Evolutionary conservation across 306 rosid species (phyloP).

Genomic region (Macrotyloma uniflorum): DNA sequence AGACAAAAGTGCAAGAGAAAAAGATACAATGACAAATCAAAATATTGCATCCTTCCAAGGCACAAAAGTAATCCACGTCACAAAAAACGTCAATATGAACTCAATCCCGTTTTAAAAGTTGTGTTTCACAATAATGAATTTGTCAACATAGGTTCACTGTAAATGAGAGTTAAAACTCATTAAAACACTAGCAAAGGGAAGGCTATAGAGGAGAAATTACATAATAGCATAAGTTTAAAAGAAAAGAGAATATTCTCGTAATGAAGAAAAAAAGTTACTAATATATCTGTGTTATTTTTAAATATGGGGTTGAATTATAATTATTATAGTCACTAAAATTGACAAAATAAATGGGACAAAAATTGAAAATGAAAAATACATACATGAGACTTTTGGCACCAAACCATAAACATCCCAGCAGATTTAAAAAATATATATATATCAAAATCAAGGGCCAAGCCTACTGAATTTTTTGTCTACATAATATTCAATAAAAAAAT

Average conservation of each 20-base stretch:
- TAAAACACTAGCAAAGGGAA: conserved; percentile 14
- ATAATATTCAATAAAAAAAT: conserved; percentile 29
- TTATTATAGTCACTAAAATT: not conserved
- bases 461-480: not conserved
- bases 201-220: conserved; percentile 12
- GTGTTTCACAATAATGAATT: not conserved
- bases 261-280: not conserved
- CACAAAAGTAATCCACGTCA: not conserved
- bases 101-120: conserved; percentile 11
- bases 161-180: conserved; percentile 19
- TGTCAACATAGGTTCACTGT: not conserved
- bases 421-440: not conserved
- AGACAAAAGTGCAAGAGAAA: not conserved
- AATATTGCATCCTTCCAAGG: not conserved
- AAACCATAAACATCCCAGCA: conserved; percentile 10
- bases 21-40: not conserved
- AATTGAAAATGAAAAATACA: conserved; percentile 17
- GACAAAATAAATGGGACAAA: not conserved
- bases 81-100: conserved; percentile 11
- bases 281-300: not conserved
- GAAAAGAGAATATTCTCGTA: not conserved
- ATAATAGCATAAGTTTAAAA: conserved; percentile 7
- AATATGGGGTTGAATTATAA: conserved; percentile 20
- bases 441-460: conserved; percentile 24
- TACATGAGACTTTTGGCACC: not conserved